Evolutionary conservation across 371 early-diverging fungal species (phyloP).

Genomic region (Mucor mucedo): DNA sequence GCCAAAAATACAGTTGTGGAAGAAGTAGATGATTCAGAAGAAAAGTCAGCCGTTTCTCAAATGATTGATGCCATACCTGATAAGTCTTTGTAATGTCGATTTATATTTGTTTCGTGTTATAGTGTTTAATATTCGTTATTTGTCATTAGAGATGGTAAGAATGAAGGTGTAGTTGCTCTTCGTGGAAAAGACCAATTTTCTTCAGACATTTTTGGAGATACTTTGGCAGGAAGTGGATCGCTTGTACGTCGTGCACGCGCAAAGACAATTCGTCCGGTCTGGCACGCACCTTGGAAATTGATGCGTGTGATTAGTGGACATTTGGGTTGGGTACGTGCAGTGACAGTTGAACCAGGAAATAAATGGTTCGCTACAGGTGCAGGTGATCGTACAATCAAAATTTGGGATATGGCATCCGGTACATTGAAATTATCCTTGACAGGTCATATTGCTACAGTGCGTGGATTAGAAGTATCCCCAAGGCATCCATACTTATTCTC

Average conservation of each 20-base stretch:
- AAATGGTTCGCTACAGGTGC: conserved; percentile 98
- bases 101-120: background rate
- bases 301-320: conserved; percentile 98
- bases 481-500: conserved; percentile 97
- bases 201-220: conserved; percentile 56
- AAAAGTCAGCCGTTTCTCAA: conserved; percentile 33
- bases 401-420: conserved; percentile 98
- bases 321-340: conserved; percentile 94
- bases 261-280: conserved; percentile 71
- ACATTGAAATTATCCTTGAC: conserved; percentile 93
- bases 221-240: conserved; percentile 55
- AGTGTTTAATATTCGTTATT: background rate
- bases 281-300: conserved; percentile 99
- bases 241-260: conserved; percentile 66
- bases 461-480: conserved; percentile 91
- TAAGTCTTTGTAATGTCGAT: conserved; percentile 27
- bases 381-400: conserved; percentile 96
- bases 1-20: conserved; percentile 40
- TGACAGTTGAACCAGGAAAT: conserved; percentile 94
- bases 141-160: conserved; percentile 3
- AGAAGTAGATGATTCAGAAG: conserved; percentile 37
- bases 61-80: conserved; percentile 51
- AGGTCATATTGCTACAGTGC: conserved; percentile 95
- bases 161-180: conserved; percentile 52
- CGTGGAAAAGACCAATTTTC: conserved; percentile 51